Base-by-base conservation (phyloP, 495 filamentous ascomycete species). In the Aspergillus conjunctus region DNA sequence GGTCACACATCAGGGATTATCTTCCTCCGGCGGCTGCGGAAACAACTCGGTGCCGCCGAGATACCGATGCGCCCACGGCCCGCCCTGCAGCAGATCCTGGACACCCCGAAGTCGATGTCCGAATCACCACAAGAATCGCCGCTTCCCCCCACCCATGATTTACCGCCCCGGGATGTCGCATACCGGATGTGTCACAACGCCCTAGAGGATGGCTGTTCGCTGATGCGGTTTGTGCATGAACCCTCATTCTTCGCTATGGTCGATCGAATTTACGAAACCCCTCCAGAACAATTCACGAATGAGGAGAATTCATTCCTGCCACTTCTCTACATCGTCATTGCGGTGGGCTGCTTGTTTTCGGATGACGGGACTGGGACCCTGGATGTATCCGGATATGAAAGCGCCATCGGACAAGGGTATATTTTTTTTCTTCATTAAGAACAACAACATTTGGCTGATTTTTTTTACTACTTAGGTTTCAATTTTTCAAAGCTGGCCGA, bases 1-100 rank as follows among this genome's bases (percentile, higher is more conserved):
- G 94, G 94, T 43, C 91, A 91, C 59, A 97, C 93, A 0, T 98
- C 94, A 5, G 92, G 94, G 0, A 80, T 93, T 49, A 88, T 91
- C 59, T 98, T 96, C 73, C 81, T 97, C 52, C 81, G 84, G 62
- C 85, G 90, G 39, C 85, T 98, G 82, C 87, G 91, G 59, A 90
- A 92, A 65, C 90, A 97, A 69, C 88, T 96, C 59, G 86, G 91
- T n/a, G 66, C 68, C 6, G 41, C 66, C 7, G 81, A 90, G 49
- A 63, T 88, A 17, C 74, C 77, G 4, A 62, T 67, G 8, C 66
- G 67, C 41, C 41, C 70, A 18, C 67, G 66, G 43, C 66, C 79
- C 9, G 71, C 80, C 65, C 73, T 75, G 10, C 75, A 80, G 51
- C 46, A 59, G 8, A 79, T 91, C 61, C 75, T 88, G 12, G 91